Base-by-base conservation (phyloP, 2,329 filamentous ascomycete genomes). In the Aspergillus sclerotialis region DNA sequence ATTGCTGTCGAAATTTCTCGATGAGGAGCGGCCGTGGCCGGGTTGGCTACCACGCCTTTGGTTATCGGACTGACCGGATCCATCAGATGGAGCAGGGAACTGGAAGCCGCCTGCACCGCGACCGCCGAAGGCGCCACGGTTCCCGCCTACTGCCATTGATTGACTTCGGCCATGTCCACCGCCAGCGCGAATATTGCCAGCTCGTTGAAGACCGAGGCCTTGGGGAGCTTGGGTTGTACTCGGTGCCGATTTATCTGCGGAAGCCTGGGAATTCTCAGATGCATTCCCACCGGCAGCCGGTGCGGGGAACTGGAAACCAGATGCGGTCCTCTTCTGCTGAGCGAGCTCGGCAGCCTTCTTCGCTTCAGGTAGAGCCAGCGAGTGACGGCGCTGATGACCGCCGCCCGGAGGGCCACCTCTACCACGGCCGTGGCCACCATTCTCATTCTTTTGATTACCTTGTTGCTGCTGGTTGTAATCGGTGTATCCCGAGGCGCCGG, bases 331-430 rank as follows among this genome's bases (percentile, higher is more conserved):
- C 69, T 95, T 95, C 71, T 94, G 90, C 67, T 98, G 92, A 31
- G 92, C 92, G 44, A 94, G 68, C 62, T 98, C 92, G 37, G 92
- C 92, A 30, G 92, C 92, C 69, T 95, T 96, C 68, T 94, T 96
- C 32, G 92, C 92, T 64, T 98, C 92, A 24, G 89, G 86, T 45
- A 98, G 71, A 44, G 89, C 92, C 45, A 98, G 73, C 13, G 92
- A 98, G 67, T 98, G 92, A 64, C 92, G 82, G 57, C 92, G 80
- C 63, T 93, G 84, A 60, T 98, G 92, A 42, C 90, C 90, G 52
- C 80, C 65, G 40, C 73, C 76, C 42, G 79, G 71, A 40, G 78
- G 73, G 42, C 82, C 81, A 45, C 84, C 82, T 53, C 88, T 81
- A 42, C 82, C 81, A 52, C 86, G 83, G 48, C 85, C 78, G 53